These are phyloP conservation scores for Xylariales sp. DNA, from an alignment of 2,329 filamentous ascomycete species.

Conservation along the genomic window DNA sequence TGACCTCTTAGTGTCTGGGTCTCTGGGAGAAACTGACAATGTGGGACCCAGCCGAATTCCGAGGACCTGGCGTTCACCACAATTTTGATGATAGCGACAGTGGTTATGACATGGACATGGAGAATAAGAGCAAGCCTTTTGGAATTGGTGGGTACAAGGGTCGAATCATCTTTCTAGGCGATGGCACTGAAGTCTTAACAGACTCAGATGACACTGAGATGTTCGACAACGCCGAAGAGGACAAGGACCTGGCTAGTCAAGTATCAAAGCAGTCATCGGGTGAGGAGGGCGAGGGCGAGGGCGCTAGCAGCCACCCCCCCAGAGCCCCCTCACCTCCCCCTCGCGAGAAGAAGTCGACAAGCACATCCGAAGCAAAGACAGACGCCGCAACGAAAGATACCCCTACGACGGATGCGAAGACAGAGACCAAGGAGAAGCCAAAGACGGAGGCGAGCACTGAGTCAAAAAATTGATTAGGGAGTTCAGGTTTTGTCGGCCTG, in stretches of 20 bases:
- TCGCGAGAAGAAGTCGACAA: constrained; percentile 24
- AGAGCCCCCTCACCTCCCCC: constrained; percentile 27
- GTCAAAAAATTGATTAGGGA: constrained; percentile 20
- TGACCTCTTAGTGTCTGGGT: constrained; percentile 43
- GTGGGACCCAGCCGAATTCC: constrained; percentile 67
- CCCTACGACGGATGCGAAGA: constrained; percentile 14
- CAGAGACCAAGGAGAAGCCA: constrained; percentile 21
- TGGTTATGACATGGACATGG: constrained; percentile 71
- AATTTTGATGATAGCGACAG: constrained; percentile 77
- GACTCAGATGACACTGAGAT: constrained; percentile 88
- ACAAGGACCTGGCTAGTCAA: constrained; percentile 81
- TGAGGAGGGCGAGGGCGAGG: constrained; percentile 24
- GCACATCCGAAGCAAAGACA: constrained; percentile 17
- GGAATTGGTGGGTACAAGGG: constrained; percentile 69
- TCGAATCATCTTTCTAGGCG: constrained; percentile 89
- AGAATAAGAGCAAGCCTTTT: constrained; percentile 58
- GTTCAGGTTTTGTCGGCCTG: constrained; percentile 7
- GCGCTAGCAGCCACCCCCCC: constrained; percentile 24
- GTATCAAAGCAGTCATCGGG: constrained; percentile 57
- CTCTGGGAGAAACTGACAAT: constrained; percentile 26
- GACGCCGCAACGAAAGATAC: constrained; percentile 21
- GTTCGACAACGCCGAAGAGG: constrained; percentile 83
- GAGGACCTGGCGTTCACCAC: constrained; percentile 75
- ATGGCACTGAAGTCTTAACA: constrained; percentile 88
- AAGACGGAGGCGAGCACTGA: constrained; percentile 18